Conservation (phyloP, 2,329 filamentous ascomycete species). For the Aureobasidium sp. region DNA sequence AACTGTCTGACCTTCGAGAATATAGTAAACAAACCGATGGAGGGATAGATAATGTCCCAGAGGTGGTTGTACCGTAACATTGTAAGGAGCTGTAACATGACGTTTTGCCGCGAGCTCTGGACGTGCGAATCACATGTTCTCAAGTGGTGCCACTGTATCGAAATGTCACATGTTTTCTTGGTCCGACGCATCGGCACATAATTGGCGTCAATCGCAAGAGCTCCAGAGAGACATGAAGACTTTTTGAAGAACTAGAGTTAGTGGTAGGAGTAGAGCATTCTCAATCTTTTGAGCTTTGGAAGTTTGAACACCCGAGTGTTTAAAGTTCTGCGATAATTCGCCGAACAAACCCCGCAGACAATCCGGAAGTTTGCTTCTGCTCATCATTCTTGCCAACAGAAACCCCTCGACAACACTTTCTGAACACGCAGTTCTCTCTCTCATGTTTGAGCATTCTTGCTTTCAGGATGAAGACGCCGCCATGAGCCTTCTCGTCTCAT, state of each 20-base stretch:
- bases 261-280: not conserved
- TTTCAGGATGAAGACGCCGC: too few species aligned
- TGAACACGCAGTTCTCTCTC: too few species aligned
- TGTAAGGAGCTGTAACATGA: not conserved
- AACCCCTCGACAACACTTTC: not conserved
- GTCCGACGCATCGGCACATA: not conserved
- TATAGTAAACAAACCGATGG: not conserved
- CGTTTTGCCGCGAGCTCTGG: not conserved
- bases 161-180: not conserved
- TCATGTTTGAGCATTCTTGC: too few species aligned
- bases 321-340: not conserved
- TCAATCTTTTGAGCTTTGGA: not conserved
- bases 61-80: not conserved
- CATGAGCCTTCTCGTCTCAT: not conserved
- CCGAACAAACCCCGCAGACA: not conserved
- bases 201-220: not conserved
- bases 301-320: not conserved
- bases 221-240: not conserved
- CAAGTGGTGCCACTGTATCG: not conserved
- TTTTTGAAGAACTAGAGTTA: not conserved
- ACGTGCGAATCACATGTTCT: not conserved
- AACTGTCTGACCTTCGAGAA: too few species aligned
- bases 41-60: not conserved
- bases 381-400: not conserved
- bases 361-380: not conserved